Conservation (phyloP, 352 stramenopile species). For the Pythium rishiriense region DNA sequence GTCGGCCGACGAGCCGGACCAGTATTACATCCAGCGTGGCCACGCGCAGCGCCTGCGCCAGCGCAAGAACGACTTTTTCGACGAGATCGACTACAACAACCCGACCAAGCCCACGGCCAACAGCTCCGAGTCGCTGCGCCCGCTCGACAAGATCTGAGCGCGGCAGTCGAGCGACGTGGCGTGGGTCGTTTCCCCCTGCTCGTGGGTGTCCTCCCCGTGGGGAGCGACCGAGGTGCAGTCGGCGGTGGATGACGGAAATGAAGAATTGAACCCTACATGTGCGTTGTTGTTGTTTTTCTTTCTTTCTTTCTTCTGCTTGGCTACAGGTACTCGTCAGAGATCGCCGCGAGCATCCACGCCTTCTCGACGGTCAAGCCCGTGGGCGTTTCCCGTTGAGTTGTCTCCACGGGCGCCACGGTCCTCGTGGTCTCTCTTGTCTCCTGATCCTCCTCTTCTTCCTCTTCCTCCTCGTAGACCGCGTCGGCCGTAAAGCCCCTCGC, state of each 20-base stretch:
- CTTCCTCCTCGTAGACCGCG: not conserved
- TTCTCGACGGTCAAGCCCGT: conserved; percentile 31
- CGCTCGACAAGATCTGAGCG: conserved; percentile 54
- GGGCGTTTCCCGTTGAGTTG: not conserved
- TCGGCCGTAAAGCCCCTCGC: conserved; percentile 4
- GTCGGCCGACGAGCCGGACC: conserved; percentile 61
- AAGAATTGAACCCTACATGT: not conserved
- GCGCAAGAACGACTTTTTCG: conserved; percentile 59
- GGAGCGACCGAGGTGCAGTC: not conserved
- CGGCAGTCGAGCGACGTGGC: too few species aligned
- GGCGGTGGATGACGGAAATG: conserved; percentile 2
- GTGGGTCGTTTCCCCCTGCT: too few species aligned
- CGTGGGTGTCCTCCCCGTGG: too few species aligned
- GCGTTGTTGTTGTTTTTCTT: not conserved
- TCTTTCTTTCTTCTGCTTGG: too few species aligned
- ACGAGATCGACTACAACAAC: conserved; percentile 88
- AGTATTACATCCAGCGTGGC: conserved; percentile 82
- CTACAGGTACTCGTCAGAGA: conserved; percentile 38
- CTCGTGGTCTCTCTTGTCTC: not conserved
- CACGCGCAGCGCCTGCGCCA: conserved; percentile 73
- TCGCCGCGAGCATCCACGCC: conserved; percentile 43
- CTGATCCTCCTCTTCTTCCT: not conserved
- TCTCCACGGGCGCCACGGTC: not conserved
- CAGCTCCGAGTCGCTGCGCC: conserved; percentile 54
- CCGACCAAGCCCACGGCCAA: conserved; percentile 40